A percentile compares a stretch with the other conserved stretches of the same genome.
phyloP scores from a whole-genome alignment of 2,329 filamentous ascomycete species.

The Talaromyces amestolkiae region DNA sequence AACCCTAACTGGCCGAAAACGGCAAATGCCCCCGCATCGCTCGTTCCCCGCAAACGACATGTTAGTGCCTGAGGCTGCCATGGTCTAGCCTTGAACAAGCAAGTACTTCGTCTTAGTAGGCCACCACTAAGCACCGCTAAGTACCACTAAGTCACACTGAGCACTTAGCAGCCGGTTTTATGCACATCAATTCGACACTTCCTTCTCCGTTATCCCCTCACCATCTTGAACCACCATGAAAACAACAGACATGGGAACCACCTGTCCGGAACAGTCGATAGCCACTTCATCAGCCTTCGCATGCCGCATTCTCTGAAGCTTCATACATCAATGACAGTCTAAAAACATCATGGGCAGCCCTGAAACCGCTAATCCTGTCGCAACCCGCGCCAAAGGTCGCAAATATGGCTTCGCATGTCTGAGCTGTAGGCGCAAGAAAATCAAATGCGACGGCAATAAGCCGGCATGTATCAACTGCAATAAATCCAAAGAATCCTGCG shows the following conservation, averaged over 20 bases:
- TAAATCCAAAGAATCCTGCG: constrained; percentile 20
- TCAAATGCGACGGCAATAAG: constrained; percentile 26
- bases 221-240: neutral
- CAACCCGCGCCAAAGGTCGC: constrained; percentile 3
- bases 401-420: constrained; percentile 24
- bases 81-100: neutral
- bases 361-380: neutral
- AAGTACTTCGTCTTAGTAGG: neutral
- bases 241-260: neutral
- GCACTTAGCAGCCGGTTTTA: neutral
- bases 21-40: neutral
- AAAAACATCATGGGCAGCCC: neutral
- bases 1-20: neutral
- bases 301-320: neutral
- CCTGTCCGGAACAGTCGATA: neutral
- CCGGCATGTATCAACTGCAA: constrained; percentile 26
- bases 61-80: neutral
- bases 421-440: constrained; percentile 25
- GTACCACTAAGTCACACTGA: neutral
- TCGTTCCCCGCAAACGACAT: neutral
- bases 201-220: neutral
- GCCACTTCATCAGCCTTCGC: neutral
- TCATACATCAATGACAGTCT: neutral
- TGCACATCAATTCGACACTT: neutral
- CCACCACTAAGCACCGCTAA: neutral